Conservation (phyloP, 495 filamentous ascomycete genomes). For the Aspergillus coremiiformis region DNA sequence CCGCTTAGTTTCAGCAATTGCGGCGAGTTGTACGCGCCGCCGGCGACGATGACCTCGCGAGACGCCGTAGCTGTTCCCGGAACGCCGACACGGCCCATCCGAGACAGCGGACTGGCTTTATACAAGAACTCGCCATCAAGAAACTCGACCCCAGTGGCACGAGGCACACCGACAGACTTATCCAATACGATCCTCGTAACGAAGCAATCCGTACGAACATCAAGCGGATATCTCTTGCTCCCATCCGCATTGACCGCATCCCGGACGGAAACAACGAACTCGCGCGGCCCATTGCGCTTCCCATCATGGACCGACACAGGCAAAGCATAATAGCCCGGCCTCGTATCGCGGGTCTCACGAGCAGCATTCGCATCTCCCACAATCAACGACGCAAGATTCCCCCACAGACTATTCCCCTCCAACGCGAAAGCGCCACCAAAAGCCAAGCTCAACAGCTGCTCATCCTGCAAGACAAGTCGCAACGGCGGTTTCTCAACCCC, state of each 20-base stretch:
- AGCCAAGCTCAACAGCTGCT: slow-evolving; percentile 44
- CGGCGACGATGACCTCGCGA: slow-evolving; percentile 54
- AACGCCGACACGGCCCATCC: too few relatives aligned
- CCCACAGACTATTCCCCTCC: slow-evolving; percentile 35
- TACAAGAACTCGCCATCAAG: slow-evolving; percentile 54
- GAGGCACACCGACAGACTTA: slow-evolving; percentile 31
- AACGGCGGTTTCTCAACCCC: slow-evolving; percentile 41
- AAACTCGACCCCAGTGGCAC: slow-evolving; percentile 56
- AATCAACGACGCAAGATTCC: slow-evolving; percentile 39
- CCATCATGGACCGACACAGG: slow-evolving; percentile 40
- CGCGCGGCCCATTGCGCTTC: slow-evolving; percentile 44
- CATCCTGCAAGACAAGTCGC: slow-evolving; percentile 41
- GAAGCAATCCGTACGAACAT: slow-evolving; percentile 52
- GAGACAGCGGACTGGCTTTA: slow-evolving; percentile 49
- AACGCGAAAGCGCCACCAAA: slow-evolving; percentile 46
- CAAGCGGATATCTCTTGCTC: slow-evolving; percentile 48
- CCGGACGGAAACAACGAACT: slow-evolving; percentile 46
- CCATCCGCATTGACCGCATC: slow-evolving; percentile 46
- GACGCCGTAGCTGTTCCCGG: slow-evolving; percentile 27
- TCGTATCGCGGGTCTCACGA: slow-evolving; percentile 28
- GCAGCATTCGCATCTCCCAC: slow-evolving; percentile 47
- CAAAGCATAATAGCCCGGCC: slow-evolving; percentile 45
- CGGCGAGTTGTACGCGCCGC: slow-evolving; percentile 54
- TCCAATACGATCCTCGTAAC: slow-evolving; percentile 56
- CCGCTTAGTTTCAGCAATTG: slow-evolving; percentile 59